Base-by-base conservation (phyloP, 1,139 yeast species). In the Geotrichum bryndzae region DNA sequence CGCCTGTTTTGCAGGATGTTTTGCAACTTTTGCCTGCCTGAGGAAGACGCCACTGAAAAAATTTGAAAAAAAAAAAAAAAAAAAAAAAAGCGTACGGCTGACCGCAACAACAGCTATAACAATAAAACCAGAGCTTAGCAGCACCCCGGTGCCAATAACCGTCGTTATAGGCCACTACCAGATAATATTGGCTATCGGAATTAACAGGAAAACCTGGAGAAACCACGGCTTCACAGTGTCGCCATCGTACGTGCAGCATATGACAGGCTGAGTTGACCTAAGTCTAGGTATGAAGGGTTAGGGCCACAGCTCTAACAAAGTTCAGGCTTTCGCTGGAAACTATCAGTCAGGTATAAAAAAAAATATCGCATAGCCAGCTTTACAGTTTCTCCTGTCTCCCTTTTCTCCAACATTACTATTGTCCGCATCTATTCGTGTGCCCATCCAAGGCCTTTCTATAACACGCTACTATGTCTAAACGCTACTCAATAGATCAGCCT, bases 401-500 rank as follows among this genome's bases (percentile, higher is more conserved):
- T n/a, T 41, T 41, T 18, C 18, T 41, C 33, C 33, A 29, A 29
- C 33, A 29, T 41, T 23, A 41, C 23, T 10, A 41, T 41, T 41
- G 48, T 41, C 48, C 22, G 10, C 7, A 41, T 41, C n/a, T 18
- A 5, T n/a, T 10, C 48, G 23, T 41, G 48, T 41, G 48, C 48
- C 22, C 22, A 6, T 29, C 10, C 18, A 41, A 15, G 48, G 48
- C 22, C 23, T n/a, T 8, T 8, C 5, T 15, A 41, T 41, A n/a
- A 41, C 48, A 41, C 48, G 22, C 22, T 41, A 58, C 53, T 4
- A 68, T 66, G 70, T 63, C 69, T 53, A 64, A 63, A 53, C 56
- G 72, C 41, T 69, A 67, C 61, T 68, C 72, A 22, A 69, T 70
- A 22, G 73, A 70, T 51, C 62, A 65, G 15, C 72, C 72, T 38